A percentile compares a stretch with the other conserved stretches of the same genome.
Conservation (phyloP, 495 filamentous ascomycete genomes). For the Patellaria atrata region DNA sequence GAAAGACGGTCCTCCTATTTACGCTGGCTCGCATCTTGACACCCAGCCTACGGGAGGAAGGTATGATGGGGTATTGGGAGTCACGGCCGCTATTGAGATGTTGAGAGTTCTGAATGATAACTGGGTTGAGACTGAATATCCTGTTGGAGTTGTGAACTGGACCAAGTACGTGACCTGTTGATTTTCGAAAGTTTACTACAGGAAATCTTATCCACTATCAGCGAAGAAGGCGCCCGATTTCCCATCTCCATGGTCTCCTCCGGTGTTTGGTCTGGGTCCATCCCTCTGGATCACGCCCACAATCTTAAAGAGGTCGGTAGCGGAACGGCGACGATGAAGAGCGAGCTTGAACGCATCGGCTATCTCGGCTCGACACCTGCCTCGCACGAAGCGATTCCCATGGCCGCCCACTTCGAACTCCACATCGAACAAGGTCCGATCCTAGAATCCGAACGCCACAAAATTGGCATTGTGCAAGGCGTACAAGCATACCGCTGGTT, state of each 20-base stretch:
- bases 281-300: conserved; percentile 48
- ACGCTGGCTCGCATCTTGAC: conserved; percentile 61
- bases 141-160: conserved; percentile 66
- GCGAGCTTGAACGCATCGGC: conserved; percentile 54
- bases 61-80: conserved; percentile 65
- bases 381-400: conserved; percentile 45
- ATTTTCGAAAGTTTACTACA: background rate
- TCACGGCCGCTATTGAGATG: conserved; percentile 57
- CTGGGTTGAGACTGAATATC: conserved; percentile 52
- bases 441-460: conserved; percentile 44
- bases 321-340: conserved; percentile 46
- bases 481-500: conserved; percentile 61
- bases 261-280: conserved; percentile 61
- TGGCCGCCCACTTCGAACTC: conserved; percentile 72
- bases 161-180: conserved; percentile 39
- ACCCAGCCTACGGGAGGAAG: conserved; percentile 65
- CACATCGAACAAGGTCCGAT: conserved; percentile 75
- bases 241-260: conserved; percentile 63
- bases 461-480: conserved; percentile 57
- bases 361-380: conserved; percentile 48
- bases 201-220: conserved; percentile 9
- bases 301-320: conserved; percentile 38
- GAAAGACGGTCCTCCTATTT: conserved; percentile 44
- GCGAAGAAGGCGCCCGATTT: conserved; percentile 68
- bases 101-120: conserved; percentile 54